phyloP scores from a whole-genome alignment of 345 rosid genomes.

The Eucalyptus lansdowneana region DNA sequence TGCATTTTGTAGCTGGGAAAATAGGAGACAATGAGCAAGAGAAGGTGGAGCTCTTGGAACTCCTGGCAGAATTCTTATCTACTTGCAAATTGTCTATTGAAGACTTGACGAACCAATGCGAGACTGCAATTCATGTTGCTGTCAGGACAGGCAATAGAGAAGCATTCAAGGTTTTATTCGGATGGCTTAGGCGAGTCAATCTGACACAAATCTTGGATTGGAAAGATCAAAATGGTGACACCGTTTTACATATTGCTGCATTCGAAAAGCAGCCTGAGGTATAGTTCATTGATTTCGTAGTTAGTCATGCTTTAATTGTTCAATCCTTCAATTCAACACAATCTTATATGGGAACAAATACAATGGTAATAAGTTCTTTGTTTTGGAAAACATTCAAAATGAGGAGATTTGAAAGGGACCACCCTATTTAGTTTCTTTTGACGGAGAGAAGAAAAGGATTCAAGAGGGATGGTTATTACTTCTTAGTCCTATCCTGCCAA shows the following conservation, averaged over 20 bases:
- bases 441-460: not conserved
- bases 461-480: not conserved
- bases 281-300: not conserved
- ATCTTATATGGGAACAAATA: not conserved
- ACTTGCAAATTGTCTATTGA: not conserved
- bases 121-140: not conserved
- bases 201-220: not conserved
- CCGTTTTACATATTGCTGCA: not conserved
- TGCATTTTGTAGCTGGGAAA: not conserved
- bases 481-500: not conserved
- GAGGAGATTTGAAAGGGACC: not conserved
- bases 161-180: not conserved
- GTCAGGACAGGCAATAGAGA: accelerated
- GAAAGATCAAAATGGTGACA: not conserved
- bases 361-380: not conserved
- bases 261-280: not conserved
- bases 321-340: not conserved
- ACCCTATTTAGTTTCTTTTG: not conserved
- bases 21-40: not conserved
- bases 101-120: not conserved
- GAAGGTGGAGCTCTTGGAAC: not conserved
- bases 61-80: not conserved
- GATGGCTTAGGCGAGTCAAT: not conserved
- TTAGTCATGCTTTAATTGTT: not conserved
- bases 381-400: not conserved